A percentile compares a stretch with the other conserved stretches of the same genome.
Conservation (phyloP, 176 grass and related monocot genomes). For the Dactylis glomerata region DNA sequence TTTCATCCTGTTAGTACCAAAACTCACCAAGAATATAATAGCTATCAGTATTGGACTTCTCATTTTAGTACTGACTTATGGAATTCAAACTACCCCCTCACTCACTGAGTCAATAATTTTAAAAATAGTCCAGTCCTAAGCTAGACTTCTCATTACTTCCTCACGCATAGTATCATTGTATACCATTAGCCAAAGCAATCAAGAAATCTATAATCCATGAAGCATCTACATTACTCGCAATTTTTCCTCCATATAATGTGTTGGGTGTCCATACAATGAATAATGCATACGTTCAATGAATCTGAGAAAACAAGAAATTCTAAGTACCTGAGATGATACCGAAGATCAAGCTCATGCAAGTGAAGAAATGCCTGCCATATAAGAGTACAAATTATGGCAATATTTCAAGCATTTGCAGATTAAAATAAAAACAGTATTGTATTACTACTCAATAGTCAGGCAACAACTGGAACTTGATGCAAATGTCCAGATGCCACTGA, state of each 20-base stretch:
- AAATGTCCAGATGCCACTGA: constrained; percentile 16
- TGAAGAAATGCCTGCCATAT: constrained; percentile 80
- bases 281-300: not conserved
- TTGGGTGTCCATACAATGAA: not conserved
- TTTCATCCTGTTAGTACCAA: not conserved
- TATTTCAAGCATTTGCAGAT: not conserved
- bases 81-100: not conserved
- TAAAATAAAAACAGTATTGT: constrained; percentile 1
- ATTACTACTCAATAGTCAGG: not conserved
- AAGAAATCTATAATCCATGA: not conserved
- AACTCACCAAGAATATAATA: not conserved
- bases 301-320: constrained; percentile 9
- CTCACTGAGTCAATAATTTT: not conserved
- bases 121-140: not conserved
- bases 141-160: not conserved
- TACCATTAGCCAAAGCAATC: not conserved
- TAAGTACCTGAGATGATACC: constrained; percentile 90
- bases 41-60: not conserved
- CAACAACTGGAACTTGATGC: constrained; percentile 7
- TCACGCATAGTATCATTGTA: not conserved
- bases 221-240: not conserved
- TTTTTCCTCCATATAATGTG: not conserved
- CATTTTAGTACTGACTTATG: constrained; percentile 7
- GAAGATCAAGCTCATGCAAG: constrained; percentile 98
- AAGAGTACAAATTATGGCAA: not conserved